A percentile compares a stretch with the other conserved stretches of the same genome.
Evolutionary conservation across 2,329 filamentous ascomycete genomes (phyloP).

Genomic region (Xylaria sp.): DNA sequence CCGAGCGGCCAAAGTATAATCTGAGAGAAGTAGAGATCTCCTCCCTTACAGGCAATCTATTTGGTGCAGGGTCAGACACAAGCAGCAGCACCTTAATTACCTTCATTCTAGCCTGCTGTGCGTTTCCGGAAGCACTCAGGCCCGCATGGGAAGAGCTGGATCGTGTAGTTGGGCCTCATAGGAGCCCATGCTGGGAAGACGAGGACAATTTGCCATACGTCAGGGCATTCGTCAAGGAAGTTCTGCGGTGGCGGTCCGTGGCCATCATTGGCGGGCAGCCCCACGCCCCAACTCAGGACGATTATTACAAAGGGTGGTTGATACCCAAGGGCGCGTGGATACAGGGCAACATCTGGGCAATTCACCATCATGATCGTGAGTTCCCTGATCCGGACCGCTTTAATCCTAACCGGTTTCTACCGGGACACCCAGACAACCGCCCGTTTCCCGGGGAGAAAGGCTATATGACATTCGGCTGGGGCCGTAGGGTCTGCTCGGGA

Average conservation of each 20-base stretch:
- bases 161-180: slow-evolving; percentile 58
- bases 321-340: slow-evolving; percentile 63
- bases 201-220: slow-evolving; percentile 63
- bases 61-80: slow-evolving; percentile 62
- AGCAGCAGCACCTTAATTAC: slow-evolving; percentile 59
- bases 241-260: slow-evolving; percentile 66
- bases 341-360: slow-evolving; percentile 63
- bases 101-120: slow-evolving; percentile 62
- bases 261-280: slow-evolving; percentile 63
- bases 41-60: slow-evolving; percentile 60
- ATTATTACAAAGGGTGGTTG: slow-evolving; percentile 59
- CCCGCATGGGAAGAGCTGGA: slow-evolving; percentile 66
- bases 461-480: slow-evolving; percentile 69
- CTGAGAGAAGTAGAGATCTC: slow-evolving; percentile 59
- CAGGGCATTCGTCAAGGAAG: slow-evolving; percentile 65
- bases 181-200: slow-evolving; percentile 62
- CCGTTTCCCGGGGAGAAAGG: slow-evolving; percentile 62
- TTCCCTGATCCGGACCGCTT: slow-evolving; percentile 61
- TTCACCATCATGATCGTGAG: slow-evolving; percentile 59
- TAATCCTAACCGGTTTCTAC: slow-evolving; percentile 56
- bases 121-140: slow-evolving; percentile 58
- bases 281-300: slow-evolving; percentile 60
- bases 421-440: slow-evolving; percentile 53
- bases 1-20: slow-evolving; percentile 59
- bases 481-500: slow-evolving; percentile 64